Evolutionary conservation across 352 stramenopile genomes (phyloP).

Genomic region (Phytophthora agathidicida): DNA sequence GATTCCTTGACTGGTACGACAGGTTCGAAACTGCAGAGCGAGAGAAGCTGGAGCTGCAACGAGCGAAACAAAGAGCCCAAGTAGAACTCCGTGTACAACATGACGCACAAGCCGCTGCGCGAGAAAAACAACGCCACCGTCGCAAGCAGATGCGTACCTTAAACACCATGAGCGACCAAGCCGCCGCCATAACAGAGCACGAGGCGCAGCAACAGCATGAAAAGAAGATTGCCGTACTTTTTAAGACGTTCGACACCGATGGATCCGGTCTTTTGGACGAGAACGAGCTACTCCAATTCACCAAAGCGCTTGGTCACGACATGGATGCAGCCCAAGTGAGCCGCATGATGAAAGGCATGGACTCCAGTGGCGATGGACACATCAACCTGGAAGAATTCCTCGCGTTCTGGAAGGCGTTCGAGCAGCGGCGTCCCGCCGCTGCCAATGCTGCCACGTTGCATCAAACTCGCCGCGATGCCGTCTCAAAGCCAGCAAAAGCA

Average conservation of each 20-base stretch:
- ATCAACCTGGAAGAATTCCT: conserved; percentile 73
- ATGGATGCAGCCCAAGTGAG: conserved; percentile 47
- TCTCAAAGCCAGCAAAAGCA: conserved; percentile 9
- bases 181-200: conserved; percentile 40
- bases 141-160: conserved; percentile 42
- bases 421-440: conserved; percentile 27
- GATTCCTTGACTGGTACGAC: conserved; percentile 64
- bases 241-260: conserved; percentile 65
- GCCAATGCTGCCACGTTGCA: conserved; percentile 17
- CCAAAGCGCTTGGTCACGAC: conserved; percentile 50
- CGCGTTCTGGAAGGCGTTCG: conserved; percentile 71
- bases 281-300: conserved; percentile 52
- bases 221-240: conserved; percentile 51
- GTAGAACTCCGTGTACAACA: conserved; percentile 46
- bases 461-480: conserved; percentile 26
- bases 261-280: conserved; percentile 64
- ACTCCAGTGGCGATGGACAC: conserved; percentile 58
- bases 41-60: conserved; percentile 55
- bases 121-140: conserved; percentile 42
- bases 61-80: conserved; percentile 46
- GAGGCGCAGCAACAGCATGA: conserved; percentile 30
- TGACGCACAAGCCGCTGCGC: conserved; percentile 32
- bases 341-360: conserved; percentile 68
- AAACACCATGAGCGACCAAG: conserved; percentile 42
- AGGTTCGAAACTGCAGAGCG: conserved; percentile 49